phyloP scores from a whole-genome alignment of 2,329 filamentous ascomycete species.

The Chaetomiaceae sp. region DNA sequence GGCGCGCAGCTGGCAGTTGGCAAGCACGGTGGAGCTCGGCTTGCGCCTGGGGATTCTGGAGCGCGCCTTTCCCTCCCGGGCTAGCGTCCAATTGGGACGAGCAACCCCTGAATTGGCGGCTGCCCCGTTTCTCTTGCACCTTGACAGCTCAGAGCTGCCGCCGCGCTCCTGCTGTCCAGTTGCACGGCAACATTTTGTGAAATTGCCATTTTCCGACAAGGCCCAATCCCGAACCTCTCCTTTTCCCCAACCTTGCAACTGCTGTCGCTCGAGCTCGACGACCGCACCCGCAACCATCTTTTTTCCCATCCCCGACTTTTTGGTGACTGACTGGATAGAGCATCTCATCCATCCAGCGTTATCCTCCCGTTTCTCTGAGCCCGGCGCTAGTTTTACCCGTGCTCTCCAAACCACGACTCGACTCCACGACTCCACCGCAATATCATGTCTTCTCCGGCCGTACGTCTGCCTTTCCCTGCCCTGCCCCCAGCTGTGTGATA shows the following conservation, averaged over 20 bases:
- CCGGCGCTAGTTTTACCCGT: slow-evolving; percentile 25
- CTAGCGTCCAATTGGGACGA: slow-evolving; percentile 17
- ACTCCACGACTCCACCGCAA: slow-evolving; percentile 20
- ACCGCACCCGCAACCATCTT: slow-evolving; percentile 19
- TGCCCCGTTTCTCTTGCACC: slow-evolving; percentile 21
- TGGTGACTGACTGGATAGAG: slow-evolving; percentile 23
- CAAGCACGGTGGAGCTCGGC: slow-evolving; percentile 1
- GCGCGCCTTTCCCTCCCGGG: slow-evolving; percentile 6
- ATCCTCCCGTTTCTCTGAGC: slow-evolving; percentile 16
- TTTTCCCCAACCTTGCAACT: slow-evolving; percentile 25
- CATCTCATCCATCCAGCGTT: slow-evolving; percentile 20
- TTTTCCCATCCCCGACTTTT: slow-evolving; percentile 16
- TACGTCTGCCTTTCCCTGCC: slow-evolving; percentile 29
- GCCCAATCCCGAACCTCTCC: slow-evolving; percentile 25
- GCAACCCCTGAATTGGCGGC: slow-evolving; percentile 25
- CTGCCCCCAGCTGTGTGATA: slow-evolving; percentile 13
- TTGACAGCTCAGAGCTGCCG: slow-evolving; percentile 14
- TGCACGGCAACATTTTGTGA: slow-evolving; percentile 37
- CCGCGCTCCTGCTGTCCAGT: slow-evolving; percentile 22
- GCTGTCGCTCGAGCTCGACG: slow-evolving; percentile 23
- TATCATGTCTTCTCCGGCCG: slow-evolving; percentile 32
- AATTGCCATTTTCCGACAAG: slow-evolving; percentile 34
- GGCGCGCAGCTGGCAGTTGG: slow-evolving; percentile 4
- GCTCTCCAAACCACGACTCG: slow-evolving; percentile 15
- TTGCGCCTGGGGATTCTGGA: slow-evolving; percentile 7